Percentiles rank a stretch among this genome's conserved stretches.
phyloP scores from a whole-genome alignment of 176 grass and related monocot species.

The Triticum aestivum region DNA sequence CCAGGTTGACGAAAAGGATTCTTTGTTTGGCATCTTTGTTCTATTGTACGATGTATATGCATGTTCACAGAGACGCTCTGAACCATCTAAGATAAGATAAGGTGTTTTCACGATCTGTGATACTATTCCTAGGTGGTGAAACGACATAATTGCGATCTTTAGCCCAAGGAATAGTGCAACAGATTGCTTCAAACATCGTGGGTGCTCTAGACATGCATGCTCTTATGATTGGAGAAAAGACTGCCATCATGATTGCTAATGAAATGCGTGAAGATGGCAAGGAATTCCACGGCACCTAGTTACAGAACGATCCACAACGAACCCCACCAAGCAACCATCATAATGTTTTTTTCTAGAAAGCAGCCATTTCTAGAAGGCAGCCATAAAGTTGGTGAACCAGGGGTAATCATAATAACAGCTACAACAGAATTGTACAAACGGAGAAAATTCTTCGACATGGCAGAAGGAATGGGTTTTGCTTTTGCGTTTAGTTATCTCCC shows the following conservation, averaged over 20 bases:
- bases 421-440: slow-evolving; percentile 39
- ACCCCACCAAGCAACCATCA: background rate
- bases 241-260: background rate
- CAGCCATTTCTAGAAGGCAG: background rate
- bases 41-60: too few relatives aligned
- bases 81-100: too few relatives aligned
- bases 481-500: background rate
- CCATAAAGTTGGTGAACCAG: background rate
- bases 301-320: background rate
- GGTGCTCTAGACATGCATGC: too few relatives aligned
- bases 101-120: too few relatives aligned
- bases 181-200: too few relatives aligned
- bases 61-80: too few relatives aligned
- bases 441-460: background rate
- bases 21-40: too few relatives aligned
- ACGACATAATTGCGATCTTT: too few relatives aligned
- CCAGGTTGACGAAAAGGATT: too few relatives aligned
- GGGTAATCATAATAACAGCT: slow-evolving; percentile 23
- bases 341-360: background rate
- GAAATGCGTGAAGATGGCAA: background rate
- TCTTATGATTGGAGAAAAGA: too few relatives aligned
- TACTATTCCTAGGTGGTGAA: too few relatives aligned
- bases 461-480: background rate
- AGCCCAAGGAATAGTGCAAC: too few relatives aligned
- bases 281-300: background rate